A percentile compares a stretch with the other conserved stretches of the same genome.
Evolutionary conservation across 2,329 filamentous ascomycete species (phyloP).

Genomic region (Daldinia eschscholtzii): DNA sequence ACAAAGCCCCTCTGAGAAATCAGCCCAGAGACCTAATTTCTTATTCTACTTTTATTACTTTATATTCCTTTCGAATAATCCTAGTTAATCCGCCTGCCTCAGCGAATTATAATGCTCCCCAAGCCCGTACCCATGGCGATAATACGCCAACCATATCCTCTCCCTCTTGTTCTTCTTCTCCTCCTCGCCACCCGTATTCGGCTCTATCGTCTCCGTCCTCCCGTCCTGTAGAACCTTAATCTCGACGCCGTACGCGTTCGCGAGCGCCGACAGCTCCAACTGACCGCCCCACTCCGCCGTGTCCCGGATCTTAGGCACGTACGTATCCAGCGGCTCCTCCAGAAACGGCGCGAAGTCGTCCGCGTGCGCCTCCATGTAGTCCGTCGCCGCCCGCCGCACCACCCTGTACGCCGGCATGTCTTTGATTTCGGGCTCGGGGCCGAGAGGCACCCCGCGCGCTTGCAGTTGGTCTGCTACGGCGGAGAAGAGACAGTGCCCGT

Average conservation of each 20-base stretch:
- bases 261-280: conserved; percentile 87
- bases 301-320: conserved; percentile 81
- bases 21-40: background rate
- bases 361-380: conserved; percentile 78
- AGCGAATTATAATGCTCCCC: conserved; percentile 98
- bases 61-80: background rate
- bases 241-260: conserved; percentile 81
- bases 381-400: conserved; percentile 78
- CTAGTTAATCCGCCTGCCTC: conserved; percentile 48
- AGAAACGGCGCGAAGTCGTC: conserved; percentile 90
- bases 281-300: conserved; percentile 98
- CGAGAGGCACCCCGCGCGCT: conserved; percentile 62
- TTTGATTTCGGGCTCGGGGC: conserved; percentile 37
- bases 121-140: conserved; percentile 91
- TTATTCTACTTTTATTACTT: background rate
- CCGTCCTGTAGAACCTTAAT: conserved; percentile 91
- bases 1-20: background rate
- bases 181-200: conserved; percentile 49
- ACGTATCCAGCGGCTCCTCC: conserved; percentile 80
- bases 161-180: conserved; percentile 60
- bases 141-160: conserved; percentile 92
- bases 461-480: conserved; percentile 88
- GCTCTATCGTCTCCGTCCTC: conserved; percentile 79
- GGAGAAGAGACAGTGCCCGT: conserved; percentile 95
- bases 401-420: conserved; percentile 68